These are phyloP conservation scores for Colletotrichum neosansevieriae DNA, from an alignment of 2,329 filamentous ascomycete species.

Conservation along the genomic window DNA sequence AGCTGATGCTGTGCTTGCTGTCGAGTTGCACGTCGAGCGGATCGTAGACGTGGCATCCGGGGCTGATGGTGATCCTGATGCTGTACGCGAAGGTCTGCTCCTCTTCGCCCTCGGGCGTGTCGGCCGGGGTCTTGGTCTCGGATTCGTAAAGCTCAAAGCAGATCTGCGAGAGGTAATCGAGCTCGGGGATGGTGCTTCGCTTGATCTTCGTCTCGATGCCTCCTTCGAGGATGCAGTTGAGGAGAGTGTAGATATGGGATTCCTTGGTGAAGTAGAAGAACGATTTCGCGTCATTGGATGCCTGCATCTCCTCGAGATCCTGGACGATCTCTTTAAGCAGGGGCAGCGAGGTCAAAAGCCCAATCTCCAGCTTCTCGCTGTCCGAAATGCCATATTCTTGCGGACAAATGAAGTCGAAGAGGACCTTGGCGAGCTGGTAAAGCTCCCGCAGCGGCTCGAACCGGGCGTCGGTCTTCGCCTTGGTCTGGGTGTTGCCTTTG, in stretches of 20 bases:
- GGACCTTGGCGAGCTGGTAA: constrained; percentile 91
- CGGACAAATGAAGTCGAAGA: constrained; percentile 98
- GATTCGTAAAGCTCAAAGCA: constrained; percentile 98
- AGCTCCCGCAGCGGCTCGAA: constrained; percentile 92
- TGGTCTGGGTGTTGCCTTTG: constrained; percentile 78
- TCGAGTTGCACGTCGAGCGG: constrained; percentile 96
- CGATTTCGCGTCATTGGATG: constrained; percentile 90
- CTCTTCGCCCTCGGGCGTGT: constrained; percentile 61
- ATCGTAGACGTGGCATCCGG: constrained; percentile 96
- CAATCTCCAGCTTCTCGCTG: constrained; percentile 98
- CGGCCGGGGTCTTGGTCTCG: constrained; percentile 72
- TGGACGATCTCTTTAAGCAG: constrained; percentile 96
- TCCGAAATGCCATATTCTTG: constrained; percentile 98
- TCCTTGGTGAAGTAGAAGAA: constrained; percentile 99
- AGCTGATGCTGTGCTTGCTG: constrained; percentile 95
- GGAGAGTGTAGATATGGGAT: constrained; percentile 96
- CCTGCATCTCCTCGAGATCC: constrained; percentile 96
- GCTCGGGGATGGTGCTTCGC: constrained; percentile 92
- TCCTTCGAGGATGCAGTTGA: constrained; percentile 98
- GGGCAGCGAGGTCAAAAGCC: constrained; percentile 90
- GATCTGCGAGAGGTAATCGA: constrained; percentile 97
- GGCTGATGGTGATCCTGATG: constrained; percentile 95
- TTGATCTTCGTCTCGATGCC: constrained; percentile 98
- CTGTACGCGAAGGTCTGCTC: constrained; percentile 89
- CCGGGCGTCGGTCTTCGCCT: constrained; percentile 84